phyloP scores from a whole-genome alignment of 257 asterid species.

The Solanum pennellii region DNA sequence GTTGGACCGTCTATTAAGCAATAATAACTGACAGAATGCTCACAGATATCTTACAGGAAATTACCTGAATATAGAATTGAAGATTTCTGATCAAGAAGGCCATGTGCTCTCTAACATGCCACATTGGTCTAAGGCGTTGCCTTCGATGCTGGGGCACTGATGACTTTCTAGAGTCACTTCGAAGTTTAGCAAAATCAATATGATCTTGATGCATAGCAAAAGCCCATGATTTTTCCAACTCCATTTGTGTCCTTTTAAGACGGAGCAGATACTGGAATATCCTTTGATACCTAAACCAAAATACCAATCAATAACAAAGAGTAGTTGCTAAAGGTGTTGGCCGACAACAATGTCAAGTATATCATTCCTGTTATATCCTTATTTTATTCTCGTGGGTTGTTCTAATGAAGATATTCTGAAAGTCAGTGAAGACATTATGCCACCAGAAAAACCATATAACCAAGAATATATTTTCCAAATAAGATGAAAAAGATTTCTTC shows the following conservation, averaged over 20 bases:
- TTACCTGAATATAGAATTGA: conserved; percentile 92
- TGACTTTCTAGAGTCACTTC: conserved; percentile 26
- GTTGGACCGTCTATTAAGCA: not conserved
- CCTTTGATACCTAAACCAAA: conserved; percentile 64
- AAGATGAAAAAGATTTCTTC: not conserved
- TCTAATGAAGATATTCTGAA: not conserved
- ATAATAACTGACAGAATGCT: not conserved
- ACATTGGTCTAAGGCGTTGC: conserved; percentile 77
- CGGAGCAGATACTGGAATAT: conserved; percentile 89
- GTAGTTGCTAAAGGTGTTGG: conserved; percentile 7
- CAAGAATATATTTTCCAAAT: not conserved
- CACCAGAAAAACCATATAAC: not conserved
- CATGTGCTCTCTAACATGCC: conserved; percentile 98
- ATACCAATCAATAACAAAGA: not conserved
- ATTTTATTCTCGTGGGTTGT: not conserved
- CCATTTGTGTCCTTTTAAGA: conserved; percentile 92
- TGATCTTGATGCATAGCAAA: conserved; percentile 93
- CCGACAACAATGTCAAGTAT: not conserved
- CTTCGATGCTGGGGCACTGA: conserved; percentile 59
- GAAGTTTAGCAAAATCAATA: conserved; percentile 59
- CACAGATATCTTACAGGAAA: not conserved
- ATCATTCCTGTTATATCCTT: not conserved
- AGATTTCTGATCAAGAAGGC: conserved; percentile 95
- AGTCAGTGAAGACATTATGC: not conserved
- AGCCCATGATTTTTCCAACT: conserved; percentile 97